Evolutionary conservation across 345 rosid genomes (phyloP).

Genomic region (Lumnitzera littorea): DNA sequence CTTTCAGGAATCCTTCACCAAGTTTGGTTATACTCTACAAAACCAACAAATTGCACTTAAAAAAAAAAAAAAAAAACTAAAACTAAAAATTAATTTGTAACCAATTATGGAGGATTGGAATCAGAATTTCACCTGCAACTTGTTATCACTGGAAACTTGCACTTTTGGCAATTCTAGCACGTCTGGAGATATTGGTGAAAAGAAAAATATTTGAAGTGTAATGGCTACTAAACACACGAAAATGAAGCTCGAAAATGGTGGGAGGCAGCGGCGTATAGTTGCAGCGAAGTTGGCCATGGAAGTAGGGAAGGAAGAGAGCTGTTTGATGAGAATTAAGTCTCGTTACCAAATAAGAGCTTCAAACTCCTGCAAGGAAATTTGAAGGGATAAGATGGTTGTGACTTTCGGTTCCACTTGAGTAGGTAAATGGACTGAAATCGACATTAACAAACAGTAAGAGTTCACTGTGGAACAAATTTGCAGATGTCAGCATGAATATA

Average conservation of each 20-base stretch:
- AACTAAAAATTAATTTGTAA: background rate
- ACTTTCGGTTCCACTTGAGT: no score
- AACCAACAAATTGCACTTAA: background rate
- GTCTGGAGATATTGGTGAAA: constrained; percentile 35
- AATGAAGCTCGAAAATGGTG: constrained; percentile 8
- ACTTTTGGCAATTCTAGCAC: no score
- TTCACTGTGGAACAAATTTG: no score
- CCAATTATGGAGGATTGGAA: background rate
- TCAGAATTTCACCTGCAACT: constrained; percentile 26
- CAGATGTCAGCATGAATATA: no score
- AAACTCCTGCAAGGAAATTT: background rate
- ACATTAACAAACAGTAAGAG: no score
- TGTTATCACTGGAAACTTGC: constrained; percentile 22
- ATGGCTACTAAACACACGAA: constrained; percentile 22
- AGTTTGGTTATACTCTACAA: constrained; percentile 25
- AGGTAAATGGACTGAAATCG: no score
- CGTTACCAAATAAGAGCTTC: background rate
- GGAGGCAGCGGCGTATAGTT: background rate
- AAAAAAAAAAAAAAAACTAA: background rate
- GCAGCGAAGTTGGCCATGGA: constrained; percentile 3
- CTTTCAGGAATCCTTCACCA: constrained; percentile 36
- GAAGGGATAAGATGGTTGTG: no score
- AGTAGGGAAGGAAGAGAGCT: background rate
- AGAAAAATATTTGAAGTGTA: constrained; percentile 25
- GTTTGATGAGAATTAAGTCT: background rate